Base-by-base conservation (phyloP, 2,329 filamentous ascomycete genomes). In the Camillea tinctor region DNA sequence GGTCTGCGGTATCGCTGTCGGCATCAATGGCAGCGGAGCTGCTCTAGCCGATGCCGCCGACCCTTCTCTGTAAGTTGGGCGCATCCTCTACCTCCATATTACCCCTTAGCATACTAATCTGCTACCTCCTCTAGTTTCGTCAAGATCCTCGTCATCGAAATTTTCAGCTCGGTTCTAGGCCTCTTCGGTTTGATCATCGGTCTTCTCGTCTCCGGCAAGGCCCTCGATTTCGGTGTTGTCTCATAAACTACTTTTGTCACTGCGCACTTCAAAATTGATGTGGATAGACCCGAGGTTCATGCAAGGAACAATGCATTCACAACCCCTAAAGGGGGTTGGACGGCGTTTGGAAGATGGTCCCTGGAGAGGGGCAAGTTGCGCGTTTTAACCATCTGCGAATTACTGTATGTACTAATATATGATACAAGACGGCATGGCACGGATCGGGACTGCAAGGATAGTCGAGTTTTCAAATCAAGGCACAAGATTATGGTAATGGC, bases 131-230 rank as follows among this genome's bases (percentile, higher is more conserved):
- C 7, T 59, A 97, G 93, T 57, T 99, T 99, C 78, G 94, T 99
- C 79, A 97, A 97, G 81, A 97, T 99, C 68, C 88, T 99, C 56
- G 94, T 99, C 68, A 96, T 99, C 72, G 96, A 99, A 79, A 99
- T 99, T 75, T 99, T 99, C 83, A 97, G 93, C 75, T 98, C 94
- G 49, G 94, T 99, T 54, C 84, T 99, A 11, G 95, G 96, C 65
- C 87, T 99, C 3, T 99, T 99, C 72, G 96, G 95, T 60, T 84
- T 99, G 65, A 99, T 99, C 72, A 88, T 99, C 68, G 95, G 96
- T 52, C 84, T 99, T 58, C 83, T 99, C 66, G 85, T 98, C 56
- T 91, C 92, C 60, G 85, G 89, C 74, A 96, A 95, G 78, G 93
- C 95, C 23, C 74, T 80, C 22, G 91, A 93, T 64, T 96, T 97